Evolutionary conservation across 331 rosid genomes (phyloP), one percentile per base, ranked within the genome.

Genomic region (Acacia concinna): DNA sequence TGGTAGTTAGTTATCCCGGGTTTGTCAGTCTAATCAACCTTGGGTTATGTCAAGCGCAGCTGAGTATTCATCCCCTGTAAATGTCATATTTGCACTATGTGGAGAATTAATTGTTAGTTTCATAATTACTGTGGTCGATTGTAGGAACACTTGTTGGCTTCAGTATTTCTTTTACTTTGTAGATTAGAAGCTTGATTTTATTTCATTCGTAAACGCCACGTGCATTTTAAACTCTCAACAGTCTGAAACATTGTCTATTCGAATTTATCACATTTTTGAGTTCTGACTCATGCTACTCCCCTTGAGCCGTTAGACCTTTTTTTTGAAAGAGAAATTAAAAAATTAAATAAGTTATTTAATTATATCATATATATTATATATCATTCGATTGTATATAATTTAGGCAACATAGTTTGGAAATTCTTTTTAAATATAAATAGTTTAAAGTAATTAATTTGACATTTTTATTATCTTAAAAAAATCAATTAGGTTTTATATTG

Each of bases 21-120:
- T 78, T 17, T 78, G 83, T 66, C 46, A 27, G 8, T 59, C 66
- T 59, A 59, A 65, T 52, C 82, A 35, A 56, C 43, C 75, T 51
- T 74, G 76, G 71, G 38, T 35, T 46, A 25, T 25, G 56, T 25
- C 18, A 71, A 56, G 31, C 46, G 44, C 62, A 11, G 59, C 27
- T 14, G 65, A 57, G 34, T 27, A 30, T 47, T 25, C 68, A 17
- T 28, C 43, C 72, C 32, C 32, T 21, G 37, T 51, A 35, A 54
- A 62, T 68, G 79, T 57, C 28, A 57, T 23, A 54, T 57, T 57
- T 77, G 8, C 60, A 60, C 31, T 27, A 18, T n/a, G 46, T 76
- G 57, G 70, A 75, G 23, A 46, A n/a, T 46, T n/a, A 38, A 7
- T 46, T 31, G 64, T 40, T 40, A 23, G 17, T 40, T 75, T 57